Percentiles rank a stretch among this genome's conserved stretches.
These are phyloP conservation scores for Chlamydomonas sphaeroides DNA, from an alignment of 139 green algal genomes.

Conservation along the genomic window DNA sequence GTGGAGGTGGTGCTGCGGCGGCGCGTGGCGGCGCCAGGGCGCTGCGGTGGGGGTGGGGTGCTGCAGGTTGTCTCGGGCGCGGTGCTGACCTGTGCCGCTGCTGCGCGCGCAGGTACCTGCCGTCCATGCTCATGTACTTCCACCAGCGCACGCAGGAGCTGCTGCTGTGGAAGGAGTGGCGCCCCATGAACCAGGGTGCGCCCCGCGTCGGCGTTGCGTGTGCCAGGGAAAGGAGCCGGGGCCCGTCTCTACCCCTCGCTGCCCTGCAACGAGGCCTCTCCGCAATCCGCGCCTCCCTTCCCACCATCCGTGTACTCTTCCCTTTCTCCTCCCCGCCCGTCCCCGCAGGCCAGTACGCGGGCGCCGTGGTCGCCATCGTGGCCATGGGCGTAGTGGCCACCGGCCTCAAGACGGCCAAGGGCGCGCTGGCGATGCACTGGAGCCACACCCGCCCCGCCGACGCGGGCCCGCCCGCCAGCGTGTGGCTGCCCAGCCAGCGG, in stretches of 20 bases:
- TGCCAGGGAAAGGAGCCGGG: no score
- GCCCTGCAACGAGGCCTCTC: no score
- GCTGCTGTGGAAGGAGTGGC: conserved; percentile 55
- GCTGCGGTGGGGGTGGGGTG: no score
- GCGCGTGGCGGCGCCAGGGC: no score
- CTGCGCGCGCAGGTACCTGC: conserved; percentile 38
- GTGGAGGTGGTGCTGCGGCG: not conserved
- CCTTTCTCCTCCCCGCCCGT: no score
- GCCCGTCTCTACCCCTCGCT: not conserved
- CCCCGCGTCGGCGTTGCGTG: not conserved
- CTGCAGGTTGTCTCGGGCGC: no score
- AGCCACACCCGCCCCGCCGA: conserved; percentile 10
- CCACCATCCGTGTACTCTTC: not conserved
- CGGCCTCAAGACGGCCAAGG: conserved; percentile 34
- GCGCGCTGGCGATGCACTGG: conserved; percentile 22
- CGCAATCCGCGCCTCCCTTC: not conserved
- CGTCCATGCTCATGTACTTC: conserved; percentile 69
- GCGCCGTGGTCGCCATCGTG: conserved; percentile 39
- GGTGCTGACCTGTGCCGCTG: no score
- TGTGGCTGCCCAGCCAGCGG: conserved; percentile 4
- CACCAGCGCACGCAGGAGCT: conserved; percentile 54
- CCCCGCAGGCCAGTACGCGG: conserved; percentile 22
- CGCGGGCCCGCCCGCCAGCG: not conserved
- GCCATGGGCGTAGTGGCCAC: conserved; percentile 31
- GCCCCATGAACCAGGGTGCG: conserved; percentile 44